Conservation (phyloP, 139 green algal genomes). For the Pleodorina starrii region DNA sequence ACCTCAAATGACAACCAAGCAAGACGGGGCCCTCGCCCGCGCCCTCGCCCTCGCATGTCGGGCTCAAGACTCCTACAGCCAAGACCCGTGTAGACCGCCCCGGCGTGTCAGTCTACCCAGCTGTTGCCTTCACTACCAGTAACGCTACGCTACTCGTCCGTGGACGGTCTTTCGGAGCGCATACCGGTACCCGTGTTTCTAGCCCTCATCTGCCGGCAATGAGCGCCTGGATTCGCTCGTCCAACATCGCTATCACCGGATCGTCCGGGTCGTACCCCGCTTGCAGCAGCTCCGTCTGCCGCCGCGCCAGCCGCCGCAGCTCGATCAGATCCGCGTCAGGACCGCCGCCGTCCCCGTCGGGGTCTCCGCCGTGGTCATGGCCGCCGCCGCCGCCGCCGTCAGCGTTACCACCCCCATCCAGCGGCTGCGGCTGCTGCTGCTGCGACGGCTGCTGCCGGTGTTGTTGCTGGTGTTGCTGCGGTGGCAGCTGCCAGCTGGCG, state of each 20-base stretch:
- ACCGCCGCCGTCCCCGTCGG: not conserved
- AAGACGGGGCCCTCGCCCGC: no score
- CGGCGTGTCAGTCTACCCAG: no score
- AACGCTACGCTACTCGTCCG: no score
- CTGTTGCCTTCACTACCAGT: no score
- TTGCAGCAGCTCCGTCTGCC: conserved; percentile 70
- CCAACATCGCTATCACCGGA: conserved; percentile 43
- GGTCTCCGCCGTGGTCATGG: not conserved
- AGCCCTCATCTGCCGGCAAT: not conserved
- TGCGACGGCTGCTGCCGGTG: not conserved
- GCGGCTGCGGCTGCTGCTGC: not conserved
- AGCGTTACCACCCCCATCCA: not conserved
- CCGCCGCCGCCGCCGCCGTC: not conserved
- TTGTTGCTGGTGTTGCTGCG: not conserved
- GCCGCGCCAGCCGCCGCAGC: conserved; percentile 66
- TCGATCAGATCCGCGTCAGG: conserved; percentile 46
- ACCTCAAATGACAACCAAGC: no score
- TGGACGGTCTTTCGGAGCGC: no score
- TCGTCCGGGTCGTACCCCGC: conserved; percentile 48
- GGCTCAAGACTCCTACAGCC: no score
- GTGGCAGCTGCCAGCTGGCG: not conserved
- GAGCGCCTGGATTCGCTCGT: conserved; percentile 47
- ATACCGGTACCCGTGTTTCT: no score
- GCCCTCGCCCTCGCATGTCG: no score
- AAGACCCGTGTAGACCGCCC: no score